Percentiles rank a stretch among this genome's conserved stretches.
These are phyloP conservation scores for Rhynchospora pubera DNA, from an alignment of 176 grass and related monocot species.

Conservation along the genomic window DNA sequence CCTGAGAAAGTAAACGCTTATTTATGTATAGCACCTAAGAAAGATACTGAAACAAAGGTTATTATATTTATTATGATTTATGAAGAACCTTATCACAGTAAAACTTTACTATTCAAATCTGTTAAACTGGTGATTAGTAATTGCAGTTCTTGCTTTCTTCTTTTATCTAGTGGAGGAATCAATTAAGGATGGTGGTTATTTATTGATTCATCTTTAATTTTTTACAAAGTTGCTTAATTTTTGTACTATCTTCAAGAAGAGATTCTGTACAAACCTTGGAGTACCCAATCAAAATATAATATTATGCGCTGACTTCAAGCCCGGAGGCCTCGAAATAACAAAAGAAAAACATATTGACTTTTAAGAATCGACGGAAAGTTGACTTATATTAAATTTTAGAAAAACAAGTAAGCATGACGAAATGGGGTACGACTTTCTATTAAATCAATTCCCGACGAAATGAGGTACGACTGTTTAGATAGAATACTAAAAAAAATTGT, in stretches of 20 bases:
- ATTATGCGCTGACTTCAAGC: not conserved
- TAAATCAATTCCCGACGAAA: too few relatives aligned
- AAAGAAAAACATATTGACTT: not conserved
- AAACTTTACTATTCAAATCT: not conserved
- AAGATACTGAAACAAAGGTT: not conserved
- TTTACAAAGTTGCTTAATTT: too few relatives aligned
- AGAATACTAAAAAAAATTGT: not conserved
- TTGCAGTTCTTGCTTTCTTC: not conserved
- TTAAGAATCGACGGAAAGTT: not conserved
- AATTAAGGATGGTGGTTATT: not conserved
- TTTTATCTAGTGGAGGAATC: not conserved
- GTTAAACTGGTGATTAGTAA: not conserved
- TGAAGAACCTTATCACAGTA: not conserved
- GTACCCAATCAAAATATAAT: not conserved
- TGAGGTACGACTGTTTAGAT: not conserved
- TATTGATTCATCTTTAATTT: not conserved
- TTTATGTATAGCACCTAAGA: not conserved
- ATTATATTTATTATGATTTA: not conserved
- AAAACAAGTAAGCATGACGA: too few relatives aligned
- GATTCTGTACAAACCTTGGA: not conserved
- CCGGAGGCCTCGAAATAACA: not conserved
- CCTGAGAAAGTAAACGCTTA: too few relatives aligned
- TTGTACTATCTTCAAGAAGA: too few relatives aligned
- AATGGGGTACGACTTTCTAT: too few relatives aligned
- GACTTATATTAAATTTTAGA: too few relatives aligned